These are phyloP conservation scores for Collybia nuda DNA, from an alignment of 768 basidiomycete genomes.

Conservation along the genomic window DNA sequence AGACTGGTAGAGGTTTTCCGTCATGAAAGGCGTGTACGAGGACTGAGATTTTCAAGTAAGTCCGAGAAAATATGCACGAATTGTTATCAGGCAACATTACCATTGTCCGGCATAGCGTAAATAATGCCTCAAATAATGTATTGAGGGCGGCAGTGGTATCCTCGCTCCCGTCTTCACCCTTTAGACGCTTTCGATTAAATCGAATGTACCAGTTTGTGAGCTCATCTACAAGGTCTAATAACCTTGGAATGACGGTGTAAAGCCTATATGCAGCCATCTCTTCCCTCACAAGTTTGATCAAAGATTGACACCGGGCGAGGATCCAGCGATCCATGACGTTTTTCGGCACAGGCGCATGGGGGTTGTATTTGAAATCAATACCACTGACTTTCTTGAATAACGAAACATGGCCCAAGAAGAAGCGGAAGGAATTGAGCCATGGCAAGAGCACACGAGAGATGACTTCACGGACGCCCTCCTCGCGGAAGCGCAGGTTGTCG, in stretches of 20 bases:
- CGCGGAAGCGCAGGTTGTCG: constrained; percentile 96
- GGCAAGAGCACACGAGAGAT: constrained; percentile 94
- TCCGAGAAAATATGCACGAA: neutral
- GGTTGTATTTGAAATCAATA: constrained; percentile 81
- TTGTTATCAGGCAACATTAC: constrained; percentile 36
- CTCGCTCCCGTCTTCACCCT: constrained; percentile 90
- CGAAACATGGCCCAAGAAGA: constrained; percentile 94
- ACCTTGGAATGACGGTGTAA: constrained; percentile 95
- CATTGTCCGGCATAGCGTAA: constrained; percentile 95
- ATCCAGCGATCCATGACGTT: constrained; percentile 99
- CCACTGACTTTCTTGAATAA: constrained; percentile 81
- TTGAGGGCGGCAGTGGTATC: constrained; percentile 89
- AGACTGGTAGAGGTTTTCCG: constrained; percentile 94
- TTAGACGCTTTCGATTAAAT: constrained; percentile 93
- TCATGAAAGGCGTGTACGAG: constrained; percentile 97
- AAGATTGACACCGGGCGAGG: constrained; percentile 94
- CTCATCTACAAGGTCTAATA: constrained; percentile 91
- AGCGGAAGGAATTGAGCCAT: constrained; percentile 98
- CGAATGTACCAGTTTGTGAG: constrained; percentile 99
- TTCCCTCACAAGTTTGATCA: constrained; percentile 86
- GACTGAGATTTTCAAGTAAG: constrained; percentile 51
- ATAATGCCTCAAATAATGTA: constrained; percentile 92
- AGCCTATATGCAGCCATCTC: constrained; percentile 98
- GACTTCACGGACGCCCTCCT: constrained; percentile 97
- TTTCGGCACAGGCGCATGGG: constrained; percentile 76